Conservation (phyloP, 2,329 filamentous ascomycete genomes). For the Fusarium tupiense region DNA sequence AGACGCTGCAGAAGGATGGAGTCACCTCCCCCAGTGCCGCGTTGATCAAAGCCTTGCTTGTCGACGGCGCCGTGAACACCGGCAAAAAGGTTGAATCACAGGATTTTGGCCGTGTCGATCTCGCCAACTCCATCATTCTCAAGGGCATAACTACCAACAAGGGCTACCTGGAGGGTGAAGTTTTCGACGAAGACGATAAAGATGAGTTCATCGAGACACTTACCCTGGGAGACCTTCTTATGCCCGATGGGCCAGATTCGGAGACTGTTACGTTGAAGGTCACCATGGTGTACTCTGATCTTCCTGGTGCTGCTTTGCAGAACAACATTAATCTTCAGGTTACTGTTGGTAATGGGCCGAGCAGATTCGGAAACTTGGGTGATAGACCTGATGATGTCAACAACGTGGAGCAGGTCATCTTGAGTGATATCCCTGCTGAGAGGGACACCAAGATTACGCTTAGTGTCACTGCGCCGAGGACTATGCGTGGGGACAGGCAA, state of each 20-base stretch:
- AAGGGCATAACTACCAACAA: not conserved
- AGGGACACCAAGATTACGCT: not conserved
- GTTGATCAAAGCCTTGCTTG: not conserved
- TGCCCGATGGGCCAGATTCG: not conserved
- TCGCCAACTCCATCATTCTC: not conserved
- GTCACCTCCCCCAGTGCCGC: not conserved
- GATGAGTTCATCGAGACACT: not conserved
- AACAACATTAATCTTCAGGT: not conserved
- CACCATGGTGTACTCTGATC: not conserved
- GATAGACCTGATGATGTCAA: not conserved
- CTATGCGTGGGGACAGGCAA: not conserved
- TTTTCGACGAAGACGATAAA: fast-evolving
- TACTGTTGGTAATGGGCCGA: not conserved
- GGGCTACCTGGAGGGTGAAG: not conserved
- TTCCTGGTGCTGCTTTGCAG: not conserved
- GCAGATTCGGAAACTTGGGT: not conserved
- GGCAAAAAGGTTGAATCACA: not conserved
- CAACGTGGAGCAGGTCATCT: not conserved
- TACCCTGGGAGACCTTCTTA: not conserved
- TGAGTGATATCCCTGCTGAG: not conserved
- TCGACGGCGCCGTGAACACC: not conserved
- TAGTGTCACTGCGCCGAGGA: not conserved
- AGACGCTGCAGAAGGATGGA: not conserved
- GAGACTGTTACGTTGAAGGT: not conserved
- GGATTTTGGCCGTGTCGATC: not conserved